Evolutionary conservation across 331 rosid species (phyloP), one percentile per base, ranked within the genome.

Genomic region (Ulmus americana): DNA sequence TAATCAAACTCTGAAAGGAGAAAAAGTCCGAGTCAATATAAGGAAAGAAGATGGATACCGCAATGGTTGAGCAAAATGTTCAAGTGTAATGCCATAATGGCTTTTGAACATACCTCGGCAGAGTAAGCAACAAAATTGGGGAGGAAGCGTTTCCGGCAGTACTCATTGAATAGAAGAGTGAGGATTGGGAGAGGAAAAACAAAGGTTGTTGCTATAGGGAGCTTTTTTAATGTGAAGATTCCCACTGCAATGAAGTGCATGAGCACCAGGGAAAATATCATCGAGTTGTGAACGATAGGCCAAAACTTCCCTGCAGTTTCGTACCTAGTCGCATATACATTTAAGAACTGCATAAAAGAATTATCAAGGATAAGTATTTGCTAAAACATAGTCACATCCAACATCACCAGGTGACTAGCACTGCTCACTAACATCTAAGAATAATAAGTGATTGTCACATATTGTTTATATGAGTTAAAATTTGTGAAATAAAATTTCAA

Each of bases 221-320:
- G 81, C 57, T 72, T 80, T 81, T 94, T 94, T 71, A 81, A 56
- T 14, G 99, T 79, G 71, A 94, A 94, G 63, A 90, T 80, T 87
- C 99, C 99, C 72, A 81, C 82, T 5, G 99, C 99, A 77, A 92
- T 89, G 52, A 84, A 81, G 50, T 89, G 98, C 98, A 87, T 90
- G 79, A 94, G 97, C 22, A 90, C 81, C 51, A 94, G 86, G 67
- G 95, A 90, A 73, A 94, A 87, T 75, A 94, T 87, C 81, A 73
- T 83, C 18, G 95, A 84, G 54, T 82, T 79, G 81, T 94, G 99
- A 59, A 82, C 94, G 10, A 75, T 75, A 10, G 98, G 98, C 99
- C 99, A 94, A 67, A 77, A 90, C 74, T 81, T 84, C 77, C 99
- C 99, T 0, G 91, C 99, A 35, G 91, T 87, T 74, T 87, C 99